Evolutionary conservation across 1,284 basidiomycete genomes (phyloP).

Genomic region (Schizopora paradoxa): DNA sequence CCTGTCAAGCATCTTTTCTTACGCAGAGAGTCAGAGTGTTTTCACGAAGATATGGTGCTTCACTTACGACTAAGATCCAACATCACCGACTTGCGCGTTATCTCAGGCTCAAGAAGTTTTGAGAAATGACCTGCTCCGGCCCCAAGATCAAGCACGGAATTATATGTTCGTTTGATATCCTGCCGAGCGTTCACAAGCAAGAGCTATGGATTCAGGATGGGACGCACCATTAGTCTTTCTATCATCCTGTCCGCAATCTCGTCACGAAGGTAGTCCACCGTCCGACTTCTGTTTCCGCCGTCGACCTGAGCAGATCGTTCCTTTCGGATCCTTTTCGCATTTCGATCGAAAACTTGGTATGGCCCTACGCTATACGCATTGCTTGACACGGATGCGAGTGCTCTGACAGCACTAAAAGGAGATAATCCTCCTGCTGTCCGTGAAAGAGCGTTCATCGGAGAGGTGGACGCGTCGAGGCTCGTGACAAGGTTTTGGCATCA

Average conservation of each 20-base stretch:
- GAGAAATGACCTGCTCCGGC: constrained; percentile 95
- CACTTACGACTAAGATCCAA: constrained; percentile 79
- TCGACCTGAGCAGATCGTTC: constrained; percentile 65
- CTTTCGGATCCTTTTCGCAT: constrained; percentile 77
- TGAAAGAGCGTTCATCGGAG: too few species aligned
- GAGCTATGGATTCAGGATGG: neutral
- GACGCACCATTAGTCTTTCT: constrained; percentile 75
- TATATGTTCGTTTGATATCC: constrained; percentile 89
- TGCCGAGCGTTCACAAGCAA: constrained; percentile 29
- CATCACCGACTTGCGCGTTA: constrained; percentile 77
- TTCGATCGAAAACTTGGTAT: constrained; percentile 86
- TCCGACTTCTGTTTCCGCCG: constrained; percentile 56
- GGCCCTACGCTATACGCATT: constrained; percentile 44
- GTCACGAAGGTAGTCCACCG: constrained; percentile 89
- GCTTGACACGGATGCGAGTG: constrained; percentile 16
- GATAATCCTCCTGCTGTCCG: too few species aligned
- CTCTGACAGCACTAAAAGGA: constrained; percentile 24
- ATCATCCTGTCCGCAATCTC: constrained; percentile 89
- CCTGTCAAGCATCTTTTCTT: constrained; percentile 63
- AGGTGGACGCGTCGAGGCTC: too few species aligned
- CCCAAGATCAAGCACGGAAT: constrained; percentile 81
- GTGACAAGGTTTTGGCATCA: too few species aligned
- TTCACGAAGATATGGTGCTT: neutral
- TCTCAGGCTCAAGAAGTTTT: constrained; percentile 71
- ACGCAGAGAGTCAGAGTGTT: neutral